Conservation (phyloP, 129 eudicot species). For the Helianthus tuberosus region DNA sequence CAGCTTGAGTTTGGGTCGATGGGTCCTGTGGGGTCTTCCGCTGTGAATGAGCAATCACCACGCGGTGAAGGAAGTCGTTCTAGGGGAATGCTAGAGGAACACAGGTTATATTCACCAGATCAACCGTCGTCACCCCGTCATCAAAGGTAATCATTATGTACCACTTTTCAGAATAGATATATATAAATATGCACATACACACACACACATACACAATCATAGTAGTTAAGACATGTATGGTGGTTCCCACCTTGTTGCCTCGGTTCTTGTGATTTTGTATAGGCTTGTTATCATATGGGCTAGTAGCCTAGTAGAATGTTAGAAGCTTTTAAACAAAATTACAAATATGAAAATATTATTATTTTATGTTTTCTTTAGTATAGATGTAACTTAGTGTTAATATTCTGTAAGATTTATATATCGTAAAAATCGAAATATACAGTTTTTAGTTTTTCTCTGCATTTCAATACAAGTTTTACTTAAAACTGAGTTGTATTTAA, state of each 20-base stretch:
- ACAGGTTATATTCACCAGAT: constrained; percentile 45
- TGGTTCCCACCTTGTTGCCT: neutral
- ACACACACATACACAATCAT: neutral
- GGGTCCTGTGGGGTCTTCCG: constrained; percentile 53
- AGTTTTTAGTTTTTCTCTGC: neutral
- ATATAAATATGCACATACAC: too few species aligned
- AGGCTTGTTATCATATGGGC: neutral
- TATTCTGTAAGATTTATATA: neutral
- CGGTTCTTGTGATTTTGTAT: neutral
- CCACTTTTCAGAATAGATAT: neutral
- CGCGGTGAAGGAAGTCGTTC: constrained; percentile 49
- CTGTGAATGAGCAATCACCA: constrained; percentile 49
- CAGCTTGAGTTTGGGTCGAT: constrained; percentile 81
- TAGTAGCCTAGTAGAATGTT: constrained; percentile 1
- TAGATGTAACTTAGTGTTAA: neutral
- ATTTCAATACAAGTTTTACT: neutral
- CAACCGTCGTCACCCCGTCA: constrained; percentile 70
- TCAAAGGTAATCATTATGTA: constrained; percentile 52
- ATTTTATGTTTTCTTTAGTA: neutral
- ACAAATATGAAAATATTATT: neutral
- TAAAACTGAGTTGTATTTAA: neutral
- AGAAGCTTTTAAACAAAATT: neutral
- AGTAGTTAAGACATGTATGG: constrained; percentile 4
- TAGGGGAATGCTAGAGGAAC: constrained; percentile 60
- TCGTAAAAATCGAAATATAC: neutral